Evolutionary conservation across 2,329 filamentous ascomycete genomes (phyloP).

Genomic region (Fusarium anthophilum): DNA sequence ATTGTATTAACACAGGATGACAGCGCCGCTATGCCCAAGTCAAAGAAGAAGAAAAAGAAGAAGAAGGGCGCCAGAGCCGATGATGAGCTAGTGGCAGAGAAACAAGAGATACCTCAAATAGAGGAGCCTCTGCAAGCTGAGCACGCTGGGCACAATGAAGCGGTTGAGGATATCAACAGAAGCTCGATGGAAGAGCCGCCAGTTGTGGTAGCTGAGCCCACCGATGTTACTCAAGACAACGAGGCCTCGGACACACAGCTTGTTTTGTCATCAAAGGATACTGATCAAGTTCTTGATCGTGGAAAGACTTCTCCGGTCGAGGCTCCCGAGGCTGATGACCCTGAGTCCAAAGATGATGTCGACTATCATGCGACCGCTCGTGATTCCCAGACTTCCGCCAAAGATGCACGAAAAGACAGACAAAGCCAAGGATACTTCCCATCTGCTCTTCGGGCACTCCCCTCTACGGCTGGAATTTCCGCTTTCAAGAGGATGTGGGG

Average conservation of each 20-base stretch:
- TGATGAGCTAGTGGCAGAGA: constrained; percentile 15
- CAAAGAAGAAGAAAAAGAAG: constrained; percentile 45
- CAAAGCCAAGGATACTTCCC: constrained; percentile 34
- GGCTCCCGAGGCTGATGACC: constrained; percentile 6
- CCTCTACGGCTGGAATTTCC: constrained; percentile 26
- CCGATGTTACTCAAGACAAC: neutral
- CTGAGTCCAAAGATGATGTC: constrained; percentile 7
- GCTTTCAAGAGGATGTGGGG: constrained; percentile 37
- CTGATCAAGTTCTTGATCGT: neutral
- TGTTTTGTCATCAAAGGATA: neutral
- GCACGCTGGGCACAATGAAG: neutral
- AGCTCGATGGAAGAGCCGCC: neutral
- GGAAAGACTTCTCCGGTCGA: constrained; percentile 2
- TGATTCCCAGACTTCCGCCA: constrained; percentile 2
- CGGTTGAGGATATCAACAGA: neutral
- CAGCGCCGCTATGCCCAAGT: constrained; percentile 7
- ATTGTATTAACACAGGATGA: constrained; percentile 16
- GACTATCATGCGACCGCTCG: constrained; percentile 8
- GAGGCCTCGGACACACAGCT: neutral
- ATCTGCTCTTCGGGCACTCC: constrained; percentile 32
- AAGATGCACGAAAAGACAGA: constrained; percentile 14
- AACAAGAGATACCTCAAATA: neutral
- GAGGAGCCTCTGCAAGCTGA: neutral
- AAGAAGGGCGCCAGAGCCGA: constrained; percentile 35
- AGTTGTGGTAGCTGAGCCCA: neutral